Evolutionary conservation across 768 basidiomycete species (phyloP).

Genomic region (Imleria badia): DNA sequence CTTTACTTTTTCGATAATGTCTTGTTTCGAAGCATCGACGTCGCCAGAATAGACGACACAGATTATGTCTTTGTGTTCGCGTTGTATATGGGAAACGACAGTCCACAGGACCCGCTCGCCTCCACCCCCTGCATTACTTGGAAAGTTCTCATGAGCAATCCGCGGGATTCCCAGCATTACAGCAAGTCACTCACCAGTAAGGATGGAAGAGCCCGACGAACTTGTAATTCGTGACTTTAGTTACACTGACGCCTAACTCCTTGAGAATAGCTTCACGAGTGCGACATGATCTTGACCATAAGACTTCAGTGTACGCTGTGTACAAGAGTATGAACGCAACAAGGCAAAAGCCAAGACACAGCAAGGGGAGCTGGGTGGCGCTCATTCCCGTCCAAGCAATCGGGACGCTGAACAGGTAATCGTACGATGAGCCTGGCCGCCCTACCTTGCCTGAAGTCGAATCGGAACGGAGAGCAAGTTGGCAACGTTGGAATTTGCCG

Average conservation of each 20-base stretch:
- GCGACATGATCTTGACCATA: conserved; percentile 23
- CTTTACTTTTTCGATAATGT: conserved; percentile 80
- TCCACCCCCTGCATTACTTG: conserved; percentile 93
- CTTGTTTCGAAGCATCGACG: conserved; percentile 69
- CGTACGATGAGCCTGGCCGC: no score
- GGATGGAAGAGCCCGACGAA: conserved; percentile 92
- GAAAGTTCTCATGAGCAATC: conserved; percentile 35
- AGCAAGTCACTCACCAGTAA: conserved; percentile 67
- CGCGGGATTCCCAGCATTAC: background rate
- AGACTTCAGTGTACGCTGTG: conserved; percentile 22
- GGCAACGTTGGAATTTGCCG: background rate
- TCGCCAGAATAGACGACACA: conserved; percentile 92
- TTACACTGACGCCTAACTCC: conserved; percentile 9
- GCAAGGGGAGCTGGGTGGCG: conserved; percentile 5
- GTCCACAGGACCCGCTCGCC: conserved; percentile 97
- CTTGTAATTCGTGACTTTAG: conserved; percentile 13
- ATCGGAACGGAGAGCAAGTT: background rate
- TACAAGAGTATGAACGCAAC: conserved; percentile 17
- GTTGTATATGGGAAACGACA: conserved; percentile 76
- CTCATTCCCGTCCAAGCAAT: conserved; percentile 11
- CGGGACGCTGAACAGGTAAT: background rate
- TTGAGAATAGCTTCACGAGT: conserved; percentile 22
- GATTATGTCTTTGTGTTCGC: conserved; percentile 59
- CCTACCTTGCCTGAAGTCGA: background rate
- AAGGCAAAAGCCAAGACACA: conserved; percentile 13